Evolutionary conservation across 257 asterid species (phyloP), one percentile per base, ranked within the genome.

Genomic region (Jacaranda mimosifolia): DNA sequence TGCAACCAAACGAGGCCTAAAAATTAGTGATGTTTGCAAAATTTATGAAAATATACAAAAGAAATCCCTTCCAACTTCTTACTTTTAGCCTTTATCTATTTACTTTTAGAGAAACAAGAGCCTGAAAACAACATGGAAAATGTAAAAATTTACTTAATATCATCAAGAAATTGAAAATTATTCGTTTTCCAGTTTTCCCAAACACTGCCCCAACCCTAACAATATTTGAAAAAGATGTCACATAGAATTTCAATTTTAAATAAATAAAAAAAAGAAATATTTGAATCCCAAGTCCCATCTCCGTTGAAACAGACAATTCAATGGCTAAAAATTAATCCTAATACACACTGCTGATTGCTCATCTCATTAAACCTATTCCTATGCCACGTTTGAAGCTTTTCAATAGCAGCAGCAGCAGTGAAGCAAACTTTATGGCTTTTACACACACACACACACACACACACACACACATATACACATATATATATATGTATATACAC

Each of bases 291-390:
- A 53, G 56, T 62, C 68, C 57, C 79, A 80, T 52, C 17, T 56
- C 67, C 17, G 32, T 26, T 55, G 75, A 63, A 45, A 55, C 52
- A 18, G 79, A 79, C 83, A 80, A 74, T 18, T 58, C 77, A 58
- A 68, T n/a, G 51, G 49, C 60, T 35, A 53, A 0, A 21, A 19
- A 19, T 3, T 4, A 32, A 53, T 43, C 21, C 32, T 35, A 52
- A 19, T 43, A 68, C 7, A 58, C 49, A 45, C 12, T 15, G 68
- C 70, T 69, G 81, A 80, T 75, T 80, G 76, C 77, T 35, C 73
- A 66, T 42, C 84, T 58, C 73, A 81, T 81, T 76, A 69, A 80
- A 80, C 84, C 80, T 75, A 69, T 75, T 80, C 63, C 77, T 17
- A 43, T 70, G 18, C 63, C 69, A 40, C 9, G 67, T 56, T 72